Conservation (phyloP, 2,329 filamentous ascomycete species). For the Aspergillus japonicus region DNA sequence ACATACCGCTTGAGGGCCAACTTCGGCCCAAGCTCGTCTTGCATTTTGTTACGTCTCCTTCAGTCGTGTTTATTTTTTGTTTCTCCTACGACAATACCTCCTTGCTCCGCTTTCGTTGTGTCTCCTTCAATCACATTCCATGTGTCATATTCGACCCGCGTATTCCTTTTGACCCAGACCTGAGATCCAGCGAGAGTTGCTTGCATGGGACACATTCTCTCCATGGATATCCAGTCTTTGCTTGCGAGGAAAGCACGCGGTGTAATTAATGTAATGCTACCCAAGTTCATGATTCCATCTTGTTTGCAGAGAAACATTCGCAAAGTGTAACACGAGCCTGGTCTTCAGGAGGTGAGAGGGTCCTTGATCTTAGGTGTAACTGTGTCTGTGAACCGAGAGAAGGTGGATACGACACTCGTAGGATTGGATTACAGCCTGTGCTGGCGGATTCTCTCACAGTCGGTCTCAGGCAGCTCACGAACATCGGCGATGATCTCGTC, state of each 20-base stretch:
- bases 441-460: too few species aligned
- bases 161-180: neutral
- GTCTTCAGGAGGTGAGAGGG: too few species aligned
- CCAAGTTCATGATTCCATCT: conserved; percentile 10
- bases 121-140: neutral
- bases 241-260: conserved; percentile 10
- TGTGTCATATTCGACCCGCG: neutral
- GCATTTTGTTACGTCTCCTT: conserved; percentile 4
- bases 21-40: conserved; percentile 4
- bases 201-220: neutral
- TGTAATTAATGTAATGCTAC: conserved; percentile 25
- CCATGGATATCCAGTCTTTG: neutral
- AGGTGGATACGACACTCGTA: too few species aligned
- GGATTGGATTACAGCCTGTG: too few species aligned
- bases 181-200: neutral
- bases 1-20: conserved; percentile 12
- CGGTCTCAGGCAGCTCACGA: too few species aligned
- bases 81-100: conserved; percentile 9
- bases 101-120: neutral
- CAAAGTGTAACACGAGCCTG: too few species aligned
- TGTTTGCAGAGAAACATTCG: neutral
- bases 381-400: too few species aligned
- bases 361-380: too few species aligned
- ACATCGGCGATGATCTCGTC: too few species aligned
- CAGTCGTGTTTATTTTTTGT: conserved; percentile 2